These are phyloP conservation scores for Aurantiochytrium sp. DNA, from an alignment of 108 stramenopile genomes.

Conservation along the genomic window DNA sequence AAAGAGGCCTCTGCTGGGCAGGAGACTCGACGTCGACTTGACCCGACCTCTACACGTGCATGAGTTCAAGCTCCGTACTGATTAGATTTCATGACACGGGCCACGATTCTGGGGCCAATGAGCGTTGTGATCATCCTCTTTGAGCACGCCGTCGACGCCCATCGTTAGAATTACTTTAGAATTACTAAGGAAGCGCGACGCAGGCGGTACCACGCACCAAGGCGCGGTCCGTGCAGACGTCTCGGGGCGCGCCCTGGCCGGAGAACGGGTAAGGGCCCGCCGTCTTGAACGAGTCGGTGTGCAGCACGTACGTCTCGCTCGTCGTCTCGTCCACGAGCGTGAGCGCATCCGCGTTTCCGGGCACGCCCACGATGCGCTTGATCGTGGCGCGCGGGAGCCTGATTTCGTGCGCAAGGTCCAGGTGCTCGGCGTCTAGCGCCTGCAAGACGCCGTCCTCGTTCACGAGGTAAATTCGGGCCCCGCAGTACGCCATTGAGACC, in stretches of 20 bases:
- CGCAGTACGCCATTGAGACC: background rate
- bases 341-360: background rate
- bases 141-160: too few species aligned
- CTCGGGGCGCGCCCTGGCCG: background rate
- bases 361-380: background rate
- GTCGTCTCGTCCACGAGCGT: background rate
- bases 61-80: too few species aligned
- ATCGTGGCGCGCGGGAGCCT: background rate
- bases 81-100: too few species aligned
- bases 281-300: background rate
- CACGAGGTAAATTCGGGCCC: background rate
- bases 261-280: background rate
- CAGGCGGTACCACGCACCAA: background rate
- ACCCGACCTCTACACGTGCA: too few species aligned
- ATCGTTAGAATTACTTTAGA: too few species aligned
- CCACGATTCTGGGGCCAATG: too few species aligned
- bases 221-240: background rate
- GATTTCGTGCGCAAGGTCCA: background rate
- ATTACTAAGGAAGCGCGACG: background rate
- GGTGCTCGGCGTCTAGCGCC: background rate
- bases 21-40: too few species aligned
- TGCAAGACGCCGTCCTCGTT: background rate
- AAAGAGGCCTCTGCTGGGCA: too few species aligned
- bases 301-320: background rate
- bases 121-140: too few species aligned